Evolutionary conservation across 192 early-diverging fungal species (phyloP), one percentile per base, ranked within the genome.

Genomic region (Dissophora globulifera): DNA sequence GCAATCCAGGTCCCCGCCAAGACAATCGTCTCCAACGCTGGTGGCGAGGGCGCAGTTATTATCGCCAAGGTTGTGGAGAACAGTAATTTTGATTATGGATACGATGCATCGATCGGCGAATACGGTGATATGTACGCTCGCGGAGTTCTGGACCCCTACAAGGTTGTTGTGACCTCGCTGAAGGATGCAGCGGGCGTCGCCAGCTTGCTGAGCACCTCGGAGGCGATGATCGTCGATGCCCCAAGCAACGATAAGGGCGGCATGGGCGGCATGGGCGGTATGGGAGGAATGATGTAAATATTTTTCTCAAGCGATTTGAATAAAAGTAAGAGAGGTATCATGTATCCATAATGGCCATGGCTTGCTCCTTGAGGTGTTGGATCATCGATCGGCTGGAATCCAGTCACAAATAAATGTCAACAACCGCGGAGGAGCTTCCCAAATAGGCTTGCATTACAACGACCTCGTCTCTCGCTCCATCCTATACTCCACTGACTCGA

Each of bases 61-160:
- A 96, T 95, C 59, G 97, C 97, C 60, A 94, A 96, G 82, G 76
- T 96, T n/a, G 84, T 99, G 49, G 96, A 97, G 65, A 80, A 87
- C 35, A 85, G 83, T 16, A 86, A 93, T 78, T 95, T 96, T 87
- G 92, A 97, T 89, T 94, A 83, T 68, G 96, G 96, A 60, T 99
- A 92, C 74, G 94, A 99, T 82, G 96, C 98, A 45, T 83, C 93
- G 45, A 92, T 82, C 54, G 91, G 93, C 69, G 92, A 94, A 67
- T 99, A 98, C 83, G 90, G 87, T 31, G 96, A 99, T 74, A 94
- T 99, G 95, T 94, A 98, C 84, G 87, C 94, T 80, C 89, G 87
- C 81, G 98, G 98, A 69, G 95, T 99, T 66, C 90, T 99, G 40
- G 98, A 99, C 78, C 98, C 98, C 35, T 89, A 95, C 86, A 99